Evolutionary conservation across 2,329 filamentous ascomycete species (phyloP).

Genomic region (Cadophora sp.): DNA sequence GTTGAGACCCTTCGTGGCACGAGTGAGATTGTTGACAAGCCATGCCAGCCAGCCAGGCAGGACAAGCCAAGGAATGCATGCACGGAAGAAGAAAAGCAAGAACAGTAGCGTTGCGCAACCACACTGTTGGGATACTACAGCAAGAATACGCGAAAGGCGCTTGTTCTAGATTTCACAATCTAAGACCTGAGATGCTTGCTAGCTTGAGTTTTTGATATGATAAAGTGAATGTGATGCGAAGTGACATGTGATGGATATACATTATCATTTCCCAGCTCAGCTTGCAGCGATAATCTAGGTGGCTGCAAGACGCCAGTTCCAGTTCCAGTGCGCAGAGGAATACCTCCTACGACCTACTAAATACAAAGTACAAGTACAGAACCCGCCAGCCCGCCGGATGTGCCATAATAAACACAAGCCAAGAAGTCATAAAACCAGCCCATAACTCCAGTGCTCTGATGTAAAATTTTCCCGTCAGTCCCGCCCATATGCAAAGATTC

Average conservation of each 20-base stretch:
- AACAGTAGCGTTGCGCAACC: conserved; percentile 4
- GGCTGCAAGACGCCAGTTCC: conserved; percentile 8
- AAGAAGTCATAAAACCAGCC: conserved; percentile 3
- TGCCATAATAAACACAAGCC: background rate
- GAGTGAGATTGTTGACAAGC: conserved; percentile 1
- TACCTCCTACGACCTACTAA: background rate
- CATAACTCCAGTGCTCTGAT: conserved; percentile 16
- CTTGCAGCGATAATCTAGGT: background rate
- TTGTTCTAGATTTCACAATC: background rate
- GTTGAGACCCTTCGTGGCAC: background rate
- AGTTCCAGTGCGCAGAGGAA: background rate
- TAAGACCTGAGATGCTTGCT: background rate
- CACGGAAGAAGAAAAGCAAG: conserved; percentile 3
- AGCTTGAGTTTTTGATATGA: background rate
- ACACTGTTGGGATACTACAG: background rate
- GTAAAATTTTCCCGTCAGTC: background rate
- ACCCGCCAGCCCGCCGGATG: background rate
- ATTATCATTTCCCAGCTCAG: conserved; percentile 14
- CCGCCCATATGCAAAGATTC: conserved; percentile 11
- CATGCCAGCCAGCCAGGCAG: background rate
- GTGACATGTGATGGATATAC: conserved; percentile 13
- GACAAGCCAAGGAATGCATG: conserved; percentile 1
- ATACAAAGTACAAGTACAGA: conserved; percentile 8
- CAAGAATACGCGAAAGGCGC: background rate
- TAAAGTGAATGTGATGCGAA: conserved; percentile 1